Evolutionary conservation across 371 early-diverging fungal species (phyloP).

Genomic region (Vavraia culicis): DNA sequence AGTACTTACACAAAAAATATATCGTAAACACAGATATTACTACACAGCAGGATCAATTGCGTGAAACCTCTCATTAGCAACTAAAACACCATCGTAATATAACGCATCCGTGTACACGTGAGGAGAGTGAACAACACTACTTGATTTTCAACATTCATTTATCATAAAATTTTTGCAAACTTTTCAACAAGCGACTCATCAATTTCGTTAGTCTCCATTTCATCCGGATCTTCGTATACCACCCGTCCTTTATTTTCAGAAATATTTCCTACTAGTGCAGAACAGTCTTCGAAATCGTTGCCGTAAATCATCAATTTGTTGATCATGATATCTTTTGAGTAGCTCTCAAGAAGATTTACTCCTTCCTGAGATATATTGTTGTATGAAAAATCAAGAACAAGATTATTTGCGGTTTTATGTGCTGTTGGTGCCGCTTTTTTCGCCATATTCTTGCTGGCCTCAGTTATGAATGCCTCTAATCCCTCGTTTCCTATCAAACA

Average conservation of each 20-base stretch:
- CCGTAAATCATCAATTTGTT: constrained; percentile 33
- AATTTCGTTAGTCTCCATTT: constrained; percentile 6
- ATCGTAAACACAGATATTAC: too few relatives aligned
- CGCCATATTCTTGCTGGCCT: constrained; percentile 6
- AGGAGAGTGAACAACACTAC: too few relatives aligned
- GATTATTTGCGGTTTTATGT: background rate
- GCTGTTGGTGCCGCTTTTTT: constrained; percentile 19
- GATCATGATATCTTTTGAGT: constrained; percentile 15
- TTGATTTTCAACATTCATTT: too few relatives aligned
- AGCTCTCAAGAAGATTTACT: constrained; percentile 15
- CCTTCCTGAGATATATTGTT: constrained; percentile 38
- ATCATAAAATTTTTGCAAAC: too few relatives aligned
- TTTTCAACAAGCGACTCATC: constrained; percentile 3
- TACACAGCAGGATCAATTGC: too few relatives aligned
- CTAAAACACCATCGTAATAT: too few relatives aligned
- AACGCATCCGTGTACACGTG: too few relatives aligned
- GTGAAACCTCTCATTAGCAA: too few relatives aligned
- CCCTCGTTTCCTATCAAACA: constrained; percentile 36
- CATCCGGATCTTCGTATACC: constrained; percentile 16
- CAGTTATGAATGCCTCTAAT: constrained; percentile 25
- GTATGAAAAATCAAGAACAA: constrained; percentile 39
- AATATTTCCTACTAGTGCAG: constrained; percentile 4
- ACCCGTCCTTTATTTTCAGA: constrained; percentile 12
- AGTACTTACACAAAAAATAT: too few relatives aligned
- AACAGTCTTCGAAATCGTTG: constrained; percentile 35